Percentiles rank a stretch among this genome's conserved stretches.
Conservation (phyloP, 306 rosid species). For the Alnus rubra region DNA sequence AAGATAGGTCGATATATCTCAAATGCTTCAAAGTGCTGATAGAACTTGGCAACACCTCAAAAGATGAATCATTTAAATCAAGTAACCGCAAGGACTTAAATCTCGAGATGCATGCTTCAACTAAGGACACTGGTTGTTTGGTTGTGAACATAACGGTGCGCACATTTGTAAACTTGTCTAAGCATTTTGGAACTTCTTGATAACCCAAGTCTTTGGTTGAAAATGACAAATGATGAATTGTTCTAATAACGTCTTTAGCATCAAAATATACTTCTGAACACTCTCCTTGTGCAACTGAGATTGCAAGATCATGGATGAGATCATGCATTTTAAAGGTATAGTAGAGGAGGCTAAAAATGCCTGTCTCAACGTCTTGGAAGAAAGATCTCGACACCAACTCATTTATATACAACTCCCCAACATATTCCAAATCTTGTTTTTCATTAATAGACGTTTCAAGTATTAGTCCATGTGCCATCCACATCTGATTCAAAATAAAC, state of each 20-base stretch:
- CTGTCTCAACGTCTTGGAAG: slow-evolving; percentile 15
- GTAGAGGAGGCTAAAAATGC: rapidly evolving
- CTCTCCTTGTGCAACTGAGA: slow-evolving; percentile 15
- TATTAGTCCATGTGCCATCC: slow-evolving; percentile 32
- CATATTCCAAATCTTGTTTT: slow-evolving; percentile 25
- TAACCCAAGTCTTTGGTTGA: neutral
- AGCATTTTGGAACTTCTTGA: neutral
- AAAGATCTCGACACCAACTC: slow-evolving; percentile 31
- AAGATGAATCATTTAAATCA: slow-evolving; percentile 8
- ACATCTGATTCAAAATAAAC: neutral
- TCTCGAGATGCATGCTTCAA: neutral
- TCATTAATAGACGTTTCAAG: slow-evolving; percentile 5
- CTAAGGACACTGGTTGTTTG: neutral
- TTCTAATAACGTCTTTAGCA: neutral
- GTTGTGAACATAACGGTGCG: neutral
- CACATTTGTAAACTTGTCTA: neutral
- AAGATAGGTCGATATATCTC: slow-evolving; percentile 15
- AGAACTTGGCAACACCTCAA: slow-evolving; percentile 22
- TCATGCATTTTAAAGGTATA: slow-evolving; percentile 26
- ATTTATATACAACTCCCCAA: slow-evolving; percentile 23
- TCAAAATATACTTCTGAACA: neutral
- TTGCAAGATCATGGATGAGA: slow-evolving; percentile 31
- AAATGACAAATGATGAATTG: neutral
- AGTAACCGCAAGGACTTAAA: slow-evolving; percentile 23
- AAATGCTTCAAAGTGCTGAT: slow-evolving; percentile 18